Evolutionary conservation across 2,329 filamentous ascomycete genomes (phyloP), one percentile per base, ranked within the genome.

Genomic region (Fusarium sacchari): DNA sequence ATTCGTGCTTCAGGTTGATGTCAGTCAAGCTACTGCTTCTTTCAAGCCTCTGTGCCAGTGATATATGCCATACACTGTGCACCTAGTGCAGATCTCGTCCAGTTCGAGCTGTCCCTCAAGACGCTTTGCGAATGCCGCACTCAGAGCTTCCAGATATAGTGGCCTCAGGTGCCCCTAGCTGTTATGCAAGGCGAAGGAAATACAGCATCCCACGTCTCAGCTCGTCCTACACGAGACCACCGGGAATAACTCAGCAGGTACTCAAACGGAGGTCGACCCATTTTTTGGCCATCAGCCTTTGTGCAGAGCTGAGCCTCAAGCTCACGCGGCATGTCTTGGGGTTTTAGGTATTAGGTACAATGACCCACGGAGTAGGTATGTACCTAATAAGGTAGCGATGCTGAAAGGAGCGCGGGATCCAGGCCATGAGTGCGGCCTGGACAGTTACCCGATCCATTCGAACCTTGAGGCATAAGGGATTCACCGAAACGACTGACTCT

Each of bases 1-100:
- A 64, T 64, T 40, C 59, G 57, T 69, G 57, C 70, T 46, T 63
- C 28, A 22, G 68, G 55, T 57, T 72, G 64, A 74, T 66, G 60
- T 72, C 64, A 72, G 56, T 65, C 32, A 32, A 59, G 55, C 44
- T 53, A 22, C 47, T 36, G 42, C 44, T 57, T 24, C 40, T 24
- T 15, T 15, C 13, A 32, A 32, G 40, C 37, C 64, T 58, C 47
- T 26, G 64, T 59, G 59, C 49, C 40, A 32, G 44, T 66, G 55
- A 39, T 20, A 49, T 14, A 42, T 24, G 28, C 22, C 26, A 42
- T 47, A 46, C 24, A 69, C 42, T 57, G 39, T 46, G 56, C 20
- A 37, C 18, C 32, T 40, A 40, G 49, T 32, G 15, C 26, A 60
- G 49, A 44, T 64, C 14, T 64, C 44, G 34, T 37, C 36, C 30